A percentile compares a stretch with the other conserved stretches of the same genome.
Conservation (phyloP, 2,329 filamentous ascomycete genomes). For the Cryphonectria parasitica region DNA sequence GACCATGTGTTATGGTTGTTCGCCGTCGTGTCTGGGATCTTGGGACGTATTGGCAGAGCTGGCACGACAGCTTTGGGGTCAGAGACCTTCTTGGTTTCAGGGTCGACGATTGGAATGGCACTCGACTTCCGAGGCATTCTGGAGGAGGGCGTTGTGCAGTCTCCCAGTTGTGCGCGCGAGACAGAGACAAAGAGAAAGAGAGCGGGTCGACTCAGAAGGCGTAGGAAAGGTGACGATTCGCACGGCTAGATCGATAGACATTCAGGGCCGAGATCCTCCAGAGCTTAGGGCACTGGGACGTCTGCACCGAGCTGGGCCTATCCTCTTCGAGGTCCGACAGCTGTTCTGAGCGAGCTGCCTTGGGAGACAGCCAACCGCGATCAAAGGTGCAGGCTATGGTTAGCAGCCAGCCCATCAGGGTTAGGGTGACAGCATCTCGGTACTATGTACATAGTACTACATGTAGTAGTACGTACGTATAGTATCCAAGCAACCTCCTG, state of each 20-base stretch:
- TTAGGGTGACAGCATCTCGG: not conserved
- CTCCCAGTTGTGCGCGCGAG: not conserved
- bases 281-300: not conserved
- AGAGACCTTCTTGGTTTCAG: not conserved
- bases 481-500: not conserved
- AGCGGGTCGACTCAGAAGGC: not conserved
- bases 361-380: not conserved
- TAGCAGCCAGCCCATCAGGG: not conserved
- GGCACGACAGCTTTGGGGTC: not conserved
- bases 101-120: constrained; percentile 17
- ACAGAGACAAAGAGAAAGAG: not conserved
- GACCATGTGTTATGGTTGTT: not conserved
- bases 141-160: not conserved
- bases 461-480: not conserved
- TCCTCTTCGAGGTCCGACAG: not conserved
- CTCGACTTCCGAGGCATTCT: constrained; percentile 11
- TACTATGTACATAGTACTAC: not conserved
- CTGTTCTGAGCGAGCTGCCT: not conserved
- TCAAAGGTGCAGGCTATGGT: not conserved
- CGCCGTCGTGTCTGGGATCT: not conserved
- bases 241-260: not conserved
- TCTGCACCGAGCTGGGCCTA: not conserved
- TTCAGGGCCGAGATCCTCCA: not conserved
- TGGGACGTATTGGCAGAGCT: not conserved
- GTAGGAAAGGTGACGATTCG: not conserved